These are phyloP conservation scores for Peronospora destructor DNA, from an alignment of 352 stramenopile species.

Conservation along the genomic window DNA sequence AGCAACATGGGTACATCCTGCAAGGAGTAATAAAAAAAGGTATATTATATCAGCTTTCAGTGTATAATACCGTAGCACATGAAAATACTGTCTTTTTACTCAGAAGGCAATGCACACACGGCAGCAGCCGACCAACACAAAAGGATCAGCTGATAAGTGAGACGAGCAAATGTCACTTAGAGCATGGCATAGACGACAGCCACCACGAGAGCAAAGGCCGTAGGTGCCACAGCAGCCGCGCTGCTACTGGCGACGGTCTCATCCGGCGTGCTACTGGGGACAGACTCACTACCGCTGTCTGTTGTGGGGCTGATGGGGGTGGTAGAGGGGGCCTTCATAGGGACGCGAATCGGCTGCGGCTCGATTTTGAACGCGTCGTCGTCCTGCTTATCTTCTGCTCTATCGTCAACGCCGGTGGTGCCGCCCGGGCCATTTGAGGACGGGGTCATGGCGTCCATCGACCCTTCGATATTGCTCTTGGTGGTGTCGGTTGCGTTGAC, in stretches of 20 bases:
- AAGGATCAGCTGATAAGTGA: conserved; percentile 2
- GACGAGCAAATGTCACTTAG: conserved; percentile 23
- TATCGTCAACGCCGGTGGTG: conserved; percentile 5
- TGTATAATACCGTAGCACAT: too few species aligned
- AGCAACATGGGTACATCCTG: too few species aligned
- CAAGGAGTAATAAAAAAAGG: too few species aligned
- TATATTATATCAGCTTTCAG: too few species aligned
- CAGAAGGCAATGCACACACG: background rate
- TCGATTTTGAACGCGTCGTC: conserved; percentile 34
- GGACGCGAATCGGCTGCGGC: conserved; percentile 27
- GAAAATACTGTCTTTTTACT: too few species aligned
- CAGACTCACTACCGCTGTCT: conserved; percentile 11
- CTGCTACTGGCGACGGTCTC: conserved; percentile 22
- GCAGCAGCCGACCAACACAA: conserved; percentile 6
- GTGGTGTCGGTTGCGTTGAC: background rate
- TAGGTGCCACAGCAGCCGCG: conserved; percentile 18
- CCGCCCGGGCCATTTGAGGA: conserved; percentile 19
- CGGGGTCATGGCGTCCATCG: conserved; percentile 19
- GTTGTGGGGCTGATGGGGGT: conserved; percentile 9
- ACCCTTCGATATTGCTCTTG: conserved; percentile 9
- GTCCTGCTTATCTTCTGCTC: conserved; percentile 9
- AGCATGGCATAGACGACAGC: conserved; percentile 31
- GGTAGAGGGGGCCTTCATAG: conserved; percentile 12
- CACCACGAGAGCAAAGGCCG: conserved; percentile 23
- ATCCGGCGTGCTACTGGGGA: conserved; percentile 7